A percentile compares a stretch with the other conserved stretches of the same genome.
Conservation (phyloP, 495 filamentous ascomycete species). For the Aspergillus nidulans region DNA sequence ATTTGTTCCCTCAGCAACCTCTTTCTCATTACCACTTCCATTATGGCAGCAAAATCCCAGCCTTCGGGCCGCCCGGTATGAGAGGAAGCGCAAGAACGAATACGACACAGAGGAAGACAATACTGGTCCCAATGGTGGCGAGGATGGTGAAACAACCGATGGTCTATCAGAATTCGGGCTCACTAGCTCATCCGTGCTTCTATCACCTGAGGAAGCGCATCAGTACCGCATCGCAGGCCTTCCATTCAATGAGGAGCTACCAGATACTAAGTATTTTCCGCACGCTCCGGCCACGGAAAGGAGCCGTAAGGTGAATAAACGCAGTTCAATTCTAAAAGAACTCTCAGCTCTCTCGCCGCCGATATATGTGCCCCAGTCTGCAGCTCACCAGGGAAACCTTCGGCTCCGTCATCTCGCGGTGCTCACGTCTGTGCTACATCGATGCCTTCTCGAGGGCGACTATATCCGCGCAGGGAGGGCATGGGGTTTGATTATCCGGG, state of each 20-base stretch:
- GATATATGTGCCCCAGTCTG: conserved; percentile 34
- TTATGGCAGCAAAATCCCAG: conserved; percentile 34
- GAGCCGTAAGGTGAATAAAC: conserved; percentile 7
- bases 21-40: conserved; percentile 40
- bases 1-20: conserved; percentile 29
- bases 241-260: conserved; percentile 39
- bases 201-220: conserved; percentile 42
- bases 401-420: conserved; percentile 56
- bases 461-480: conserved; percentile 59
- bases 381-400: conserved; percentile 32
- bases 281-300: conserved; percentile 28
- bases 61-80: conserved; percentile 34
- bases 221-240: conserved; percentile 49
- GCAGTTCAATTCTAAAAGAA: conserved; percentile 17
- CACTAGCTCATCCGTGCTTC: conserved; percentile 24
- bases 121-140: conserved; percentile 12
- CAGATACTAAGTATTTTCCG: conserved; percentile 37
- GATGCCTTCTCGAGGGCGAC: conserved; percentile 56
- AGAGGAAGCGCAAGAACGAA: conserved; percentile 37
- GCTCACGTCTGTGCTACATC: conserved; percentile 58
- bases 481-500: conserved; percentile 60
- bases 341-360: conserved; percentile 30
- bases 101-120: conserved; percentile 25
- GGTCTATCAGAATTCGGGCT: conserved; percentile 28
- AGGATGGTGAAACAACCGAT: conserved; percentile 32